These are phyloP conservation scores for Globisporangium middletonii DNA, from an alignment of 352 stramenopile genomes.

Conservation along the genomic window DNA sequence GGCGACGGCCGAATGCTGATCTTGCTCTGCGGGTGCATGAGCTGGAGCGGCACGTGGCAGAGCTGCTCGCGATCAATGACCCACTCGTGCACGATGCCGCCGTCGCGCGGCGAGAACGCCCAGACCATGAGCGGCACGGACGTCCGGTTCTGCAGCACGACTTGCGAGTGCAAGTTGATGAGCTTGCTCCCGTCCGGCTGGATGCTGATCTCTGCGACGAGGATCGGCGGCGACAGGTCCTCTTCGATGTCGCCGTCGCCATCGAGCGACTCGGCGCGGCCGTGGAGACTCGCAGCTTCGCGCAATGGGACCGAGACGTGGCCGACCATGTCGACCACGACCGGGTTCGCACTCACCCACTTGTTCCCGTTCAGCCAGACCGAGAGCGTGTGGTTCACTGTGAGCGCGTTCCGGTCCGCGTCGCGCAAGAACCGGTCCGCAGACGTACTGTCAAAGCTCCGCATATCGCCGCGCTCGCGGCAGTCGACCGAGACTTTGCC, in stretches of 20 bases:
- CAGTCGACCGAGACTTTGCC: slow-evolving; percentile 80
- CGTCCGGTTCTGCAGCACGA: slow-evolving; percentile 83
- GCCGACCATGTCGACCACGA: slow-evolving; percentile 84
- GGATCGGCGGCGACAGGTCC: slow-evolving; percentile 54
- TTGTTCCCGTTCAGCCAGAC: slow-evolving; percentile 84
- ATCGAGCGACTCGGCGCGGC: slow-evolving; percentile 15
- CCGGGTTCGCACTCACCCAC: slow-evolving; percentile 82
- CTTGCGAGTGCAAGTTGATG: slow-evolving; percentile 83
- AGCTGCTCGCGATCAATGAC: slow-evolving; percentile 80
- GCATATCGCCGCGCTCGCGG: slow-evolving; percentile 79
- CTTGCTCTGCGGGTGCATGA: slow-evolving; percentile 85
- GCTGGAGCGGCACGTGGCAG: slow-evolving; percentile 74
- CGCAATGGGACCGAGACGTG: slow-evolving; percentile 77
- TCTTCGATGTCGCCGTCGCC: slow-evolving; percentile 35
- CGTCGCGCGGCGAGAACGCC: slow-evolving; percentile 81
- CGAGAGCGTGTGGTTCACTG: slow-evolving; percentile 84
- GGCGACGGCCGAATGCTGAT: slow-evolving; percentile 82
- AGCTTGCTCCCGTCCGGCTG: slow-evolving; percentile 85
- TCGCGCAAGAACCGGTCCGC: slow-evolving; percentile 72
- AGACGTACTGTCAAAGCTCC: slow-evolving; percentile 82
- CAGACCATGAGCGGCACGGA: slow-evolving; percentile 85
- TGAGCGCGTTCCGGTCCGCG: slow-evolving; percentile 63
- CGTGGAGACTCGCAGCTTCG: slow-evolving; percentile 33
- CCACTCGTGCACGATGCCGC: slow-evolving; percentile 71
- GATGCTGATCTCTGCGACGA: slow-evolving; percentile 85